A percentile compares a stretch with the other conserved stretches of the same genome.
phyloP scores from a whole-genome alignment of 495 filamentous ascomycete species.

The Hyaloscypha hepaticicola region DNA sequence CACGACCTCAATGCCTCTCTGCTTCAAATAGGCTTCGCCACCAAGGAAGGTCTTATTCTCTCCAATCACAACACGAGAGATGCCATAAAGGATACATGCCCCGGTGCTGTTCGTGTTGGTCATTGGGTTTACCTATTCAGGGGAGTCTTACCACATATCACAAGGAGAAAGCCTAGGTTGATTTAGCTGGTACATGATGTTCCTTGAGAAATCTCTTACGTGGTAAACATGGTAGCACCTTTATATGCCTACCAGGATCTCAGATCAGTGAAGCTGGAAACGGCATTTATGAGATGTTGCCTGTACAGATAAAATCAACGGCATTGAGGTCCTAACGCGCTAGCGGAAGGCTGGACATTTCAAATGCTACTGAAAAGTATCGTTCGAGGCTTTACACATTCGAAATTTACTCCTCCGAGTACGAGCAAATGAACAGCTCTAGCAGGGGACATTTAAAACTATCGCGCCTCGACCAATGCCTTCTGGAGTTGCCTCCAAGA shows the following conservation, averaged over 20 bases:
- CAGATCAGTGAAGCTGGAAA: too few species aligned
- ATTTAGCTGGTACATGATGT: background rate
- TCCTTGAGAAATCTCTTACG: conserved; percentile 30
- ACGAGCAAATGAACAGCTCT: too few species aligned
- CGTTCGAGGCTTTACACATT: too few species aligned
- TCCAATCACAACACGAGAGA: conserved; percentile 78
- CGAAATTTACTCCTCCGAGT: too few species aligned
- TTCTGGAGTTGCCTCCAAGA: too few species aligned
- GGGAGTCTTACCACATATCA: conserved; percentile 61
- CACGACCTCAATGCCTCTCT: conserved; percentile 72
- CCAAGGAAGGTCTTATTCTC: conserved; percentile 80
- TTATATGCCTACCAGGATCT: conserved; percentile 49
- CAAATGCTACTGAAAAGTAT: too few species aligned
- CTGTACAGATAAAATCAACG: too few species aligned
- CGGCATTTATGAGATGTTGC: too few species aligned
- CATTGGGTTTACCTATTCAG: background rate
- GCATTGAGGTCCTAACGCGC: too few species aligned
- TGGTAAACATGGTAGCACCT: conserved; percentile 83
- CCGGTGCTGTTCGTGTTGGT: conserved; percentile 48
- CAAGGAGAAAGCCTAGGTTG: conserved; percentile 64
- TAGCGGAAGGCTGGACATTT: too few species aligned
- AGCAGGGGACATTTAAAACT: too few species aligned
- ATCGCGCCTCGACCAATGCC: too few species aligned
- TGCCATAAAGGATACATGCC: conserved; percentile 77
- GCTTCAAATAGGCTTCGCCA: conserved; percentile 70